A percentile compares a stretch with the other conserved stretches of the same genome.
Conservation (phyloP, 768 basidiomycete species). For the Tulasnella sp. region DNA sequence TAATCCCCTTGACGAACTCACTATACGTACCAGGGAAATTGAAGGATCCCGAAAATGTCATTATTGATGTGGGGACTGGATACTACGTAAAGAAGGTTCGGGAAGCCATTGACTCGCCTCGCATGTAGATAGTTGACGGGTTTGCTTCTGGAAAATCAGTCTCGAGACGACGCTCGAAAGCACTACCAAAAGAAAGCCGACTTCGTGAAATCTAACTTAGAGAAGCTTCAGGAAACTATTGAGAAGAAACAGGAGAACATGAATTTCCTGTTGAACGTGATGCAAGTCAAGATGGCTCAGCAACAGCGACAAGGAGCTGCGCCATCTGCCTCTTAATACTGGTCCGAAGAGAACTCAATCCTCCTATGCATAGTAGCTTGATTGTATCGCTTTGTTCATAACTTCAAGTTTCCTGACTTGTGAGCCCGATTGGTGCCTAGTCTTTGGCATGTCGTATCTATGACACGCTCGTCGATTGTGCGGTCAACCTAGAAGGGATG, state of each 20-base stretch:
- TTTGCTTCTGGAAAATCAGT: conserved; percentile 39
- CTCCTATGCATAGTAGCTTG: too few relatives aligned
- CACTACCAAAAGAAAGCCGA: conserved; percentile 77
- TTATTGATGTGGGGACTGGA: conserved; percentile 93
- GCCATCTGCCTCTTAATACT: neutral
- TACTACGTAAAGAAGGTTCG: conserved; percentile 92
- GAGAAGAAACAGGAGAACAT: conserved; percentile 87
- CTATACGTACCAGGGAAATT: conserved; percentile 92
- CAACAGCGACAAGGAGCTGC: conserved; percentile 22
- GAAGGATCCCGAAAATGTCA: conserved; percentile 71
- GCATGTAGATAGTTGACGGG: neutral
- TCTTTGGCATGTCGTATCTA: too few relatives aligned
- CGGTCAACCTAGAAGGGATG: too few relatives aligned
- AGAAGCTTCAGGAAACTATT: conserved; percentile 81
- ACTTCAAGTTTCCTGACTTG: too few relatives aligned
- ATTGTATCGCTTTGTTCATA: too few relatives aligned
- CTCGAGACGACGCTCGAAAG: conserved; percentile 66
- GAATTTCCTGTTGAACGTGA: conserved; percentile 59
- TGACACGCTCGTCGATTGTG: too few relatives aligned
- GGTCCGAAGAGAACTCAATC: too few relatives aligned
- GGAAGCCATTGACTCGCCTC: neutral
- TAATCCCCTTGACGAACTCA: conserved; percentile 90
- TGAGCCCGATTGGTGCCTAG: too few relatives aligned
- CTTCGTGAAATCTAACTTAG: conserved; percentile 75
- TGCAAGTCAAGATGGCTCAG: conserved; percentile 54